Evolutionary conservation across 176 grass and related monocot species (phyloP).

Genomic region (Coix lacrymajobi): DNA sequence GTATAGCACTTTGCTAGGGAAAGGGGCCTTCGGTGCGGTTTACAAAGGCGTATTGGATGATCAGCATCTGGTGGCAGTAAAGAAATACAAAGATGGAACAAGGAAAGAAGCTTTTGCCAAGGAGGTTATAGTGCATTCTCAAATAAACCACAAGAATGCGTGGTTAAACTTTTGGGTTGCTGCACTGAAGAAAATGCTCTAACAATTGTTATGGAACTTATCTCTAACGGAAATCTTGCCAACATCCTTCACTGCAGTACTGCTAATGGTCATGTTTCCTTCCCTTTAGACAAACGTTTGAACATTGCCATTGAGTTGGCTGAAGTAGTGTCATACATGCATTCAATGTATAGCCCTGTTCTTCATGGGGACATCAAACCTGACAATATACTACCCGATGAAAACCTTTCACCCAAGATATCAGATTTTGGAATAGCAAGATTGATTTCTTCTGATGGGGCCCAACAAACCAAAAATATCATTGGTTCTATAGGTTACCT

Average conservation of each 20-base stretch:
- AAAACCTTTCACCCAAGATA: background rate
- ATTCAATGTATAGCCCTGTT: background rate
- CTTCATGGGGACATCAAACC: background rate
- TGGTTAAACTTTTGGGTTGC: background rate
- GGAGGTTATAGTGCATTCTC: background rate
- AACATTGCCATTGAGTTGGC: background rate
- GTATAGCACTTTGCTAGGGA: background rate
- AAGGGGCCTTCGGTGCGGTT: background rate
- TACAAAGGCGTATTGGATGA: background rate
- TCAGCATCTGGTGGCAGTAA: background rate
- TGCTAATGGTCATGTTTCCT: background rate
- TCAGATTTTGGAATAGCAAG: conserved; percentile 7
- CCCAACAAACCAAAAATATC: background rate
- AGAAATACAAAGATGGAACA: background rate
- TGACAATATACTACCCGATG: background rate
- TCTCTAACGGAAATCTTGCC: background rate
- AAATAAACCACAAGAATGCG: conserved; percentile 8
- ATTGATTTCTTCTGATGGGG: background rate
- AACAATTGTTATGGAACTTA: background rate
- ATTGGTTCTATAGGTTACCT: background rate
- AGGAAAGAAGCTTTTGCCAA: background rate
- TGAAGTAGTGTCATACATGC: background rate
- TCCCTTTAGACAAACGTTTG: background rate
- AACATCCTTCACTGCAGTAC: background rate
- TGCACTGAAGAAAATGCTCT: background rate